Evolutionary conservation across 345 rosid species (phyloP), one percentile per base, ranked within the genome.

Genomic region (Linum lewisii): DNA sequence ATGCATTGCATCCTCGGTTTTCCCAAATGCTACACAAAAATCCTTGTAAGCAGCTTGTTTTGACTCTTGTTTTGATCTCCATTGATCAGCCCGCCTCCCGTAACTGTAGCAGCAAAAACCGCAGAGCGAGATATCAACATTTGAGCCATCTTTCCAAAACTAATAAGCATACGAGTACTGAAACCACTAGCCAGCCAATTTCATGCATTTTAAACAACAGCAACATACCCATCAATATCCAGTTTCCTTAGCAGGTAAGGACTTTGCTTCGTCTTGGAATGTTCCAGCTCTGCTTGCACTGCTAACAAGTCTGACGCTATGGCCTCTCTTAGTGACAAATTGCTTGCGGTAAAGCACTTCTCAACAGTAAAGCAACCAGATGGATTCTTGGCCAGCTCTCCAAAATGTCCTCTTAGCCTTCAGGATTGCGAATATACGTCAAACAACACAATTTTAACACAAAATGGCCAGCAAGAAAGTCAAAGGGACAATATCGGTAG

Each of bases 301-400:
- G 76, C 77, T 72, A 77, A 69, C 63, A 92, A 63, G 67, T 92
- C 98, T 32, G 78, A 67, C 58, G 84, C 95, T 71, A 92, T 79
- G 66, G 80, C 71, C 72, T 88, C 96, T 70, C 79, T 79, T 51
- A 83, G 68, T 34, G 95, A 78, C 70, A 79, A 51, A 66, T 82
- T 85, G 79, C 93, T 72, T 52, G 82, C 86, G 63, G 66, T 36
- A 49, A 88, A 88, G 75, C 98, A 88, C 73, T 79, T 92, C 63
- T 88, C 95, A 62, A 92, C 81, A 7, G 90, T 83, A 70, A 86
- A 92, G 66, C 93, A 86, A 67, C 98, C 90, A 14, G 95, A 86
- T 1, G 84, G 67, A 44, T 77, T 76, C 74, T 75, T 65, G 16
- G 93, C 72, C 62, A 92, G 85, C 75, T 84, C 90, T 21, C 91